Base-by-base conservation (phyloP, 2,329 filamentous ascomycete genomes). In the Fusarium circinatum region DNA sequence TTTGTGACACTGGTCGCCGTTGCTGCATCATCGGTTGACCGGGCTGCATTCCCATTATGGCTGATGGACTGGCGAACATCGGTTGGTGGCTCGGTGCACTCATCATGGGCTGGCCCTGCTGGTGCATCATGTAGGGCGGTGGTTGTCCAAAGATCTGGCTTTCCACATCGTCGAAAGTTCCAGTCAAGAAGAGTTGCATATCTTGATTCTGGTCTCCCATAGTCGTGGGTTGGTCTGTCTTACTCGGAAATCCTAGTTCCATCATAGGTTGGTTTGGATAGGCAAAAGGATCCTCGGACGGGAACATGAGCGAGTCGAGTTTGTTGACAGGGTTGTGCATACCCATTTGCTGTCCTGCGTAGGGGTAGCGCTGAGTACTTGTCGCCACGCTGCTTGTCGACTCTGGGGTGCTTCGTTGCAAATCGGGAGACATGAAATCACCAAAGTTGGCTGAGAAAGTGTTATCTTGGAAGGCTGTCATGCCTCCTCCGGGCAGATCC, bases 261-360 rank as follows among this genome's bases (percentile, higher is more conserved):
- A 92, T 91, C 84, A 92, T 89, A 1, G 92, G 91, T 73, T 94
- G 92, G 77, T 92, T 94, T 0, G 93, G 93, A 77, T 96, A 96
- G 0, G 91, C 92, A 71, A 96, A 92, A 0, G 93, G 93, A 76
- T 96, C 93, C 39, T 89, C 88, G 1, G 92, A 92, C 3, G 93
- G 91, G 78, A 96, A 96, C 92, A 96, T 95, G 83, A 95, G 90
- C 8, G 91, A 90, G 66, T 92, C 92, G 12, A 95, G 87, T 79
- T 94, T 93, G 73, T 92, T 89, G 22, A 95, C 84, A 9, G 84
- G 83, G 75, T 85, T 88, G 52, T 82, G 66, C 69, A 78, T 60
- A 58, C 77, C 75, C 11, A 82, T 74, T 14, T 79, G 78, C 15
- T 83, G 81, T 7, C 80, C 77, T 24, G 78, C 76, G 58, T 80